Evolutionary conservation across 1,284 basidiomycete species (phyloP).

Genomic region (Ceratobasidium sp.): DNA sequence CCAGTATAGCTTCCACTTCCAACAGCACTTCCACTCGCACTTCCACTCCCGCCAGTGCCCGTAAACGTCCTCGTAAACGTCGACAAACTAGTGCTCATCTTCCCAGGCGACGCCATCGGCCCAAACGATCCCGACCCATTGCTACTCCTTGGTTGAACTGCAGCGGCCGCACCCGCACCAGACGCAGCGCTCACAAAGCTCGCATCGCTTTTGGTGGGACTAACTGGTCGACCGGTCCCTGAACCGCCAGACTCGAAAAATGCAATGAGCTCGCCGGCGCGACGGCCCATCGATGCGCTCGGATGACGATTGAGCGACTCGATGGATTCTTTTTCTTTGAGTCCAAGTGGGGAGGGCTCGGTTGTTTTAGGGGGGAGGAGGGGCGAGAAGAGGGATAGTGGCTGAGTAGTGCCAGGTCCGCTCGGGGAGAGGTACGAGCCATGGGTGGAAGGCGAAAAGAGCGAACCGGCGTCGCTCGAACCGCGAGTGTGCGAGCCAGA

Average conservation of each 20-base stretch:
- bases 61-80: conserved; percentile 26
- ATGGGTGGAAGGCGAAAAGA: conserved; percentile 35
- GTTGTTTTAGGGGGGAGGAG: background rate
- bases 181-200: conserved; percentile 37
- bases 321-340: conserved; percentile 33
- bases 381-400: background rate
- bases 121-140: conserved; percentile 9
- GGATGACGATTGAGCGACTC: conserved; percentile 19
- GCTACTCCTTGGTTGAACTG: background rate
- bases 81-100: conserved; percentile 30
- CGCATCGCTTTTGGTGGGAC: conserved; percentile 28
- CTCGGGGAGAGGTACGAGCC: conserved; percentile 30
- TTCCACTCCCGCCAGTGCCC: conserved; percentile 13
- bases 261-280: conserved; percentile 77
- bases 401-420: conserved; percentile 4
- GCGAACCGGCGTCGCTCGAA: conserved; percentile 21
- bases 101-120: conserved; percentile 50
- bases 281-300: conserved; percentile 59
- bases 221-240: conserved; percentile 5
- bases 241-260: conserved; percentile 74
- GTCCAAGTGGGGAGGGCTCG: background rate
- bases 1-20: conserved; percentile 52
- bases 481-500: conserved; percentile 35
- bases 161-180: background rate
- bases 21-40: conserved; percentile 43